Percentiles rank a stretch among this genome's conserved stretches.
phyloP scores from a whole-genome alignment of 2,329 filamentous ascomycete genomes.

The Apiospora rasikravindrae region DNA sequence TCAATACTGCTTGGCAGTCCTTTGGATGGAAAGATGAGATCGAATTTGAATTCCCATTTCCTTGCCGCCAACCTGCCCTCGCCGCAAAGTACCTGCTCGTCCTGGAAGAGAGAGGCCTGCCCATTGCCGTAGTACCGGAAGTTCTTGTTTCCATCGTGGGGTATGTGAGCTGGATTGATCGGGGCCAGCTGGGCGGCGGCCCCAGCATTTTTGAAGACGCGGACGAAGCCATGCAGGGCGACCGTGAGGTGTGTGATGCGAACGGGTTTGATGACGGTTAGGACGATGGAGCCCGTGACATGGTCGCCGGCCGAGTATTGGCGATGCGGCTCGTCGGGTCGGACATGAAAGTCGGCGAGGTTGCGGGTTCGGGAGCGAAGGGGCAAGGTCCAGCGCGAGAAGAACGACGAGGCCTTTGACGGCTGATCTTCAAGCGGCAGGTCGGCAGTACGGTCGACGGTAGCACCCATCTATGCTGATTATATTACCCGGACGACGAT shows the following conservation, averaged over 20 bases:
- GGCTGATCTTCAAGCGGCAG: constrained; percentile 46
- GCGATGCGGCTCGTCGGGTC: constrained; percentile 76
- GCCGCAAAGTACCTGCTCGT: constrained; percentile 80
- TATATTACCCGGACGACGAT: constrained; percentile 30
- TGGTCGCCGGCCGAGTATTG: constrained; percentile 77
- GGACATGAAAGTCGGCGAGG: constrained; percentile 79
- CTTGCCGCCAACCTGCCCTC: constrained; percentile 77
- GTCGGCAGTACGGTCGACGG: constrained; percentile 43
- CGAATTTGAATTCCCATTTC: constrained; percentile 80
- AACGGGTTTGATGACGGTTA: constrained; percentile 75
- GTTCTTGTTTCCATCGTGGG: constrained; percentile 42
- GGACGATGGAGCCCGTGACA: constrained; percentile 73
- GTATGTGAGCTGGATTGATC: constrained; percentile 47
- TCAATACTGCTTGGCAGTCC: constrained; percentile 91
- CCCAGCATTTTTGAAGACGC: constrained; percentile 75
- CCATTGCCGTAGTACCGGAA: constrained; percentile 75
- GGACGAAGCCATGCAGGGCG: constrained; percentile 77
- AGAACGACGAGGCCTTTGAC: constrained; percentile 54
- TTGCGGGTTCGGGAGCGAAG: constrained; percentile 63
- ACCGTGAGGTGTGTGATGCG: constrained; percentile 82
- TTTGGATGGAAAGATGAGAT: constrained; percentile 71
- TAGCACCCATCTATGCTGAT: constrained; percentile 53
- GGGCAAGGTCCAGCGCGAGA: constrained; percentile 59
- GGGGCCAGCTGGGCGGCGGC: constrained; percentile 55
- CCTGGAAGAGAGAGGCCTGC: constrained; percentile 80